Conservation (phyloP, 1,284 basidiomycete species). For the Peniophora sp. region DNA sequence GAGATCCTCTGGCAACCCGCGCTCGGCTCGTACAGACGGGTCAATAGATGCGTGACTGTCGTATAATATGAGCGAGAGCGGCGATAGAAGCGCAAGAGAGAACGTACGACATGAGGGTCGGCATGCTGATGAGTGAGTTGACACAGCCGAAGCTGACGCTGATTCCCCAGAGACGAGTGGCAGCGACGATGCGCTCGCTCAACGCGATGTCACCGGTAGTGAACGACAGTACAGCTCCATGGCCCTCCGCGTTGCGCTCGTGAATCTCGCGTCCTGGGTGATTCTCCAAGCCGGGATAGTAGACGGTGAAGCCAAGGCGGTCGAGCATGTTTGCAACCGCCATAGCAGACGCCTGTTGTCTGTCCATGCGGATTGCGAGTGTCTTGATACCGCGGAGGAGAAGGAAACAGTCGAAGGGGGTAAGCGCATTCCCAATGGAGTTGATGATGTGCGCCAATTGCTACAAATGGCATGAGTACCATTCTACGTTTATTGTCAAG, state of each 20-base stretch:
- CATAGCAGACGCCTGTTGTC: slow-evolving; percentile 82
- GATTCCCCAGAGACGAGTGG: slow-evolving; percentile 93
- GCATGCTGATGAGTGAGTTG: slow-evolving; percentile 98
- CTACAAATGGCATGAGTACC: slow-evolving; percentile 26
- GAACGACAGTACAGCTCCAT: slow-evolving; percentile 93
- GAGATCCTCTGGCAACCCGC: slow-evolving; percentile 94
- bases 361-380: slow-evolving; percentile 92
- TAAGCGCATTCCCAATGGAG: slow-evolving; percentile 93
- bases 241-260: slow-evolving; percentile 81
- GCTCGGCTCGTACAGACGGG: slow-evolving; percentile 83
- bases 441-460: slow-evolving; percentile 91
- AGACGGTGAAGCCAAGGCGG: slow-evolving; percentile 83
- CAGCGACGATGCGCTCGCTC: slow-evolving; percentile 90
- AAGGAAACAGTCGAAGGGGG: slow-evolving; percentile 95
- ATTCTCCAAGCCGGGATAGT: slow-evolving; percentile 86
- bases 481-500: background rate
- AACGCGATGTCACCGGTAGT: slow-evolving; percentile 88
- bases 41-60: slow-evolving; percentile 94
- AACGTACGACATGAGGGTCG: slow-evolving; percentile 97
- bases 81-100: slow-evolving; percentile 1
- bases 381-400: slow-evolving; percentile 96
- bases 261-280: slow-evolving; percentile 88
- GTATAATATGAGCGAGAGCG: slow-evolving; percentile 7
- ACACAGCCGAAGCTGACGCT: slow-evolving; percentile 98
- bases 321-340: slow-evolving; percentile 86